These are phyloP conservation scores for Plasmopara muralis DNA, from an alignment of 352 stramenopile species.

Conservation along the genomic window DNA sequence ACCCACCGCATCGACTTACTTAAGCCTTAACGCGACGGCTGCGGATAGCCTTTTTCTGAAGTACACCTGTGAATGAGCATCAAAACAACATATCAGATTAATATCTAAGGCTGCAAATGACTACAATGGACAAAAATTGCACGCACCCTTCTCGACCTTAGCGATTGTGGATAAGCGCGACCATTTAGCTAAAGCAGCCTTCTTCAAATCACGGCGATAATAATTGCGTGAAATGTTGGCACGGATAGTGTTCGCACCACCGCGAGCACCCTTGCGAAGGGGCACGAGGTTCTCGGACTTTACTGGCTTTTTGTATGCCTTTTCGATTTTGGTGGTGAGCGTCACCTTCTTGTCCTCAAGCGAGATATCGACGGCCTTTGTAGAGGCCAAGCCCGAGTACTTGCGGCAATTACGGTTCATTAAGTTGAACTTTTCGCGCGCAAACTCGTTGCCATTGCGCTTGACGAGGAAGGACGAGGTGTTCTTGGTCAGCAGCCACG, in stretches of 20 bases:
- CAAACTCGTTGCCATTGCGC: constrained; percentile 86
- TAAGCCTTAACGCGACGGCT: constrained; percentile 80
- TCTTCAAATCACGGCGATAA: constrained; percentile 84
- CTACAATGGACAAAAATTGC: neutral
- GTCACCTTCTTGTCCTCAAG: constrained; percentile 84
- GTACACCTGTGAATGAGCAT: constrained; percentile 33
- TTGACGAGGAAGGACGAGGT: constrained; percentile 96
- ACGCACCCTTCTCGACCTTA: constrained; percentile 84
- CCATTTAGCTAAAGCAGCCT: constrained; percentile 78
- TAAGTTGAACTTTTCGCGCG: constrained; percentile 94
- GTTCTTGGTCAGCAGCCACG: constrained; percentile 95
- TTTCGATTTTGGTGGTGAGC: constrained; percentile 77
- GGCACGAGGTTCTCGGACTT: constrained; percentile 69
- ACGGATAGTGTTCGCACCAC: constrained; percentile 79
- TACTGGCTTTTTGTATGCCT: constrained; percentile 58
- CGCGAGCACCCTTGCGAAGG: constrained; percentile 79
- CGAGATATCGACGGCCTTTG: constrained; percentile 90
- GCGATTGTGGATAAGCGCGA: constrained; percentile 80
- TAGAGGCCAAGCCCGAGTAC: constrained; percentile 93
- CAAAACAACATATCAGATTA: neutral
- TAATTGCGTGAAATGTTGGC: constrained; percentile 86
- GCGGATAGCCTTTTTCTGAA: constrained; percentile 78
- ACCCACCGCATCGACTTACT: constrained; percentile 17
- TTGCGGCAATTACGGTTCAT: constrained; percentile 94
- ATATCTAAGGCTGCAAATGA: neutral